A percentile compares a stretch with the other conserved stretches of the same genome.
phyloP scores from a whole-genome alignment of 2,329 filamentous ascomycete species.

The Phialophora tarda region DNA sequence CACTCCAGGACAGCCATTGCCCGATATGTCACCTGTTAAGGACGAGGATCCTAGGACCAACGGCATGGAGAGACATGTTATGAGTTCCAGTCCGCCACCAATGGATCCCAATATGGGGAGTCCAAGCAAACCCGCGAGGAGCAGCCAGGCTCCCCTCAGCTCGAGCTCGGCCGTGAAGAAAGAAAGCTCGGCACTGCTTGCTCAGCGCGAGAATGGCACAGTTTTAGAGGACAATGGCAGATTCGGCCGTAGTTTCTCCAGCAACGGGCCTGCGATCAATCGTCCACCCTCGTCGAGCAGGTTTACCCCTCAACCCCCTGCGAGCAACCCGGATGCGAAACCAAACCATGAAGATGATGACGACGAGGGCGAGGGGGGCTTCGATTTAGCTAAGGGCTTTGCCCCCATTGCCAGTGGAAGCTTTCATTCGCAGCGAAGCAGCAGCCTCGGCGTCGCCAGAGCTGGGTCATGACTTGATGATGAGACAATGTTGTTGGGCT shows the following conservation, averaged over 20 bases:
- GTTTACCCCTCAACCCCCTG: slow-evolving; percentile 18
- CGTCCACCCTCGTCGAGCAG: slow-evolving; percentile 7
- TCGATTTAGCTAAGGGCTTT: slow-evolving; percentile 55
- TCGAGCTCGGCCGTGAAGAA: slow-evolving; percentile 46
- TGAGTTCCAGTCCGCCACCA: slow-evolving; percentile 56
- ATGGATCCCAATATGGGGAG: slow-evolving; percentile 50
- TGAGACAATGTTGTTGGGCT: not conserved
- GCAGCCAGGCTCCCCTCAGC: slow-evolving; percentile 35
- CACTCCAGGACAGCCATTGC: slow-evolving; percentile 40
- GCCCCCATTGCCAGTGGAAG: slow-evolving; percentile 51
- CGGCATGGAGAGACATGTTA: slow-evolving; percentile 46
- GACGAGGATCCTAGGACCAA: slow-evolving; percentile 42
- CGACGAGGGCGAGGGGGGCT: slow-evolving; percentile 51
- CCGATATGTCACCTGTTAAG: slow-evolving; percentile 56
- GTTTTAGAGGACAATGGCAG: slow-evolving; percentile 12
- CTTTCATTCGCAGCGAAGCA: slow-evolving; percentile 35
- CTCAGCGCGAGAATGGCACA: slow-evolving; percentile 14
- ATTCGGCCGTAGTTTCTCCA: slow-evolving; percentile 16
- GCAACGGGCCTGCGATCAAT: slow-evolving; percentile 6
- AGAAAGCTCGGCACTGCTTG: slow-evolving; percentile 31
- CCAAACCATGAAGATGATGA: slow-evolving; percentile 38
- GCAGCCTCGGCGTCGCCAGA: slow-evolving; percentile 31
- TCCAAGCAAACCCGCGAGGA: slow-evolving; percentile 51
- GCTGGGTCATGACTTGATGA: slow-evolving; percentile 28
- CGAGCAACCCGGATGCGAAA: slow-evolving; percentile 22